A percentile compares a stretch with the other conserved stretches of the same genome.
Evolutionary conservation across 208 protist genomes (phyloP).

Genomic region (Lotmaria passim): DNA sequence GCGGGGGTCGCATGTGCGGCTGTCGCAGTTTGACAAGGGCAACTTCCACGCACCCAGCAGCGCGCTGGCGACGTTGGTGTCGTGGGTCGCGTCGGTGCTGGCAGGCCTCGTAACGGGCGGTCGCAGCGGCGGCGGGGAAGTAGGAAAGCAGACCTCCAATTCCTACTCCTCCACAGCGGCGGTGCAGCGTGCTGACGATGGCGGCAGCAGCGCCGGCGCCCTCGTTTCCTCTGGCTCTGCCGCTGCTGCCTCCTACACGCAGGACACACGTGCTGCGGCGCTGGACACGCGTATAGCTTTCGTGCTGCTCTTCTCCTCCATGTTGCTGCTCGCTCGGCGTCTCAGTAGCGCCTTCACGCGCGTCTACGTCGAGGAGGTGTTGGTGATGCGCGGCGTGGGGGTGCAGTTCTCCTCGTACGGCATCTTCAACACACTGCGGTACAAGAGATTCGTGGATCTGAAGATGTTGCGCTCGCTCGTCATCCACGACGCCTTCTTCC

Average conservation of each 20-base stretch:
- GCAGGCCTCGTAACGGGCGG: constrained; percentile 4
- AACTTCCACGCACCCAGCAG: too few relatives aligned
- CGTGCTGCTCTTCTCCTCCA: constrained; percentile 33
- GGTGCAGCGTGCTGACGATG: too few relatives aligned
- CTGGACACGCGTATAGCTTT: constrained; percentile 25
- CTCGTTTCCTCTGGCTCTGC: constrained; percentile 1
- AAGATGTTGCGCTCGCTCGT: constrained; percentile 73
- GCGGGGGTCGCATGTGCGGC: too few relatives aligned
- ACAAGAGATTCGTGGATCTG: constrained; percentile 63
- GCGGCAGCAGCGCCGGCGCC: not conserved
- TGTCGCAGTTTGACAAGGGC: too few relatives aligned
- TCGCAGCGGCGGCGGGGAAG: not conserved
- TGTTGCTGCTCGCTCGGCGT: constrained; percentile 40
- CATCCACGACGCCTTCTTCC: constrained; percentile 86
- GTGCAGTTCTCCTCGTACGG: constrained; percentile 78
- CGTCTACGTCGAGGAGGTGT: constrained; percentile 78
- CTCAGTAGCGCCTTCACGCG: constrained; percentile 38
- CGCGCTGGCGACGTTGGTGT: too few relatives aligned
- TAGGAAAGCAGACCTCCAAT: not conserved
- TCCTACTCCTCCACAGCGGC: too few relatives aligned
- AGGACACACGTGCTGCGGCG: constrained; percentile 4
- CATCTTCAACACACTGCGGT: constrained; percentile 56
- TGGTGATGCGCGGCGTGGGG: constrained; percentile 78
- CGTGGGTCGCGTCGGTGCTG: constrained; percentile 12
- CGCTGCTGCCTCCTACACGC: constrained; percentile 10